phyloP scores from a whole-genome alignment of 257 asterid genomes.

The Handroanthus guayacan region DNA sequence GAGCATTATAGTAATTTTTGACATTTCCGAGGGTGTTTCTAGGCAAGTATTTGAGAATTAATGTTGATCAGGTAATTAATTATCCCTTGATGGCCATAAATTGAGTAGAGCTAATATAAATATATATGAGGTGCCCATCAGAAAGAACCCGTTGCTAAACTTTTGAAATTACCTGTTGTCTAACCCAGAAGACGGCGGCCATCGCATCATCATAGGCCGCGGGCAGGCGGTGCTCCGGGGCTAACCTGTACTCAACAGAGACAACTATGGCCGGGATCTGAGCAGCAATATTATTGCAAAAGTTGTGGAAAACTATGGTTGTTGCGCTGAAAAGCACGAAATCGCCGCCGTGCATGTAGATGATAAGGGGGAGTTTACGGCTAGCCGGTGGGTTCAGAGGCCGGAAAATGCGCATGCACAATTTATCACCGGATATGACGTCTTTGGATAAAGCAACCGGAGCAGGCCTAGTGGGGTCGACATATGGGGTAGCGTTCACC shows the following conservation, averaged over 20 bases:
- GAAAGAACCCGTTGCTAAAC: no score
- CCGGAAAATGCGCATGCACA: constrained; percentile 27
- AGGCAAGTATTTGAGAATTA: no score
- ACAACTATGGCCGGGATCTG: constrained; percentile 30
- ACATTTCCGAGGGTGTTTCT: no score
- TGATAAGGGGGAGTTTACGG: constrained; percentile 37
- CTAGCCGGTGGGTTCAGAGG: constrained; percentile 12
- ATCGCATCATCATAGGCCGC: constrained; percentile 43
- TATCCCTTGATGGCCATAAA: no score
- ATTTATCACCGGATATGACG: background rate
- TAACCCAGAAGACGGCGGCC: constrained; percentile 37
- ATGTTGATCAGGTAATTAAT: no score
- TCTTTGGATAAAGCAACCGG: constrained; percentile 33
- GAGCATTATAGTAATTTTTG: no score
- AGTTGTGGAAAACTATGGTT: constrained; percentile 22
- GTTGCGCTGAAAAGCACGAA: constrained; percentile 29
- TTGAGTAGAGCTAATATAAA: no score
- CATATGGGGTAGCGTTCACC: constrained; percentile 25
- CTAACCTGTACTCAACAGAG: constrained; percentile 41
- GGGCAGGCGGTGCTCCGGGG: constrained; percentile 46
- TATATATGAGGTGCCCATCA: no score
- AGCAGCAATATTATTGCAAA: constrained; percentile 14
- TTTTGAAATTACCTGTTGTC: constrained; percentile 13
- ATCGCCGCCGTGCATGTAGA: constrained; percentile 41
- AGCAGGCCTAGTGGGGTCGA: background rate